A percentile compares a stretch with the other conserved stretches of the same genome.
Conservation (phyloP, 495 filamentous ascomycete species). For the Penicillium arizonense region DNA sequence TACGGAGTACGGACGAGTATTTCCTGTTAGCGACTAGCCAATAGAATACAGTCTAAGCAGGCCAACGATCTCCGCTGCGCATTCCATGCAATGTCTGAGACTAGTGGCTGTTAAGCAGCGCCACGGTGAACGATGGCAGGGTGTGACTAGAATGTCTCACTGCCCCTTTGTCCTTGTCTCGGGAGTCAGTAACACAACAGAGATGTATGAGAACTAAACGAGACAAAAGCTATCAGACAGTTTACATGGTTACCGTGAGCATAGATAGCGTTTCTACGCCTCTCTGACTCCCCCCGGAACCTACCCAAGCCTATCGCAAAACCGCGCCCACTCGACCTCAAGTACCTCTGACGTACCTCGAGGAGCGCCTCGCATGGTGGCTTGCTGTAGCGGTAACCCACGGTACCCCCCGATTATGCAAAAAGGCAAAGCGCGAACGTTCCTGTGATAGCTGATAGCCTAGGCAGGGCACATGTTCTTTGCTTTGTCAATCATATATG, state of each 20-base stretch:
- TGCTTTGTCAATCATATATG: neutral
- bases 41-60: neutral
- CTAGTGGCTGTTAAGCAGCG: constrained; percentile 6
- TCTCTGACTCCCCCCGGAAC: neutral
- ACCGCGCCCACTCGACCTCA: neutral
- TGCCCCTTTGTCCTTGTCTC: constrained; percentile 6
- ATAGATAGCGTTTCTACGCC: too few species aligned
- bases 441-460: neutral
- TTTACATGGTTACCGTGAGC: too few species aligned
- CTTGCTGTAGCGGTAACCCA: constrained; percentile 17
- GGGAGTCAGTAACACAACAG: neutral
- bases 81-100: constrained; percentile 5
- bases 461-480: constrained; percentile 10
- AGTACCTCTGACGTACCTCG: constrained; percentile 1
- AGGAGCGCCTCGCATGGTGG: constrained; percentile 17
- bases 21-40: neutral
- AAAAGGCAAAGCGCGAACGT: constrained; percentile 6
- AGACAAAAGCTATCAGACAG: too few species aligned
- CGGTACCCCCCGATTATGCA: constrained; percentile 1
- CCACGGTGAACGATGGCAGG: constrained; percentile 5
- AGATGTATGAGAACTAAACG: too few species aligned
- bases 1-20: neutral
- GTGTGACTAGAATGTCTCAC: constrained; percentile 5
- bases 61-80: constrained; percentile 2
- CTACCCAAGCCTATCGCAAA: neutral